These are phyloP conservation scores for Suillus ampliporus DNA, from an alignment of 768 basidiomycete genomes.

Conservation along the genomic window DNA sequence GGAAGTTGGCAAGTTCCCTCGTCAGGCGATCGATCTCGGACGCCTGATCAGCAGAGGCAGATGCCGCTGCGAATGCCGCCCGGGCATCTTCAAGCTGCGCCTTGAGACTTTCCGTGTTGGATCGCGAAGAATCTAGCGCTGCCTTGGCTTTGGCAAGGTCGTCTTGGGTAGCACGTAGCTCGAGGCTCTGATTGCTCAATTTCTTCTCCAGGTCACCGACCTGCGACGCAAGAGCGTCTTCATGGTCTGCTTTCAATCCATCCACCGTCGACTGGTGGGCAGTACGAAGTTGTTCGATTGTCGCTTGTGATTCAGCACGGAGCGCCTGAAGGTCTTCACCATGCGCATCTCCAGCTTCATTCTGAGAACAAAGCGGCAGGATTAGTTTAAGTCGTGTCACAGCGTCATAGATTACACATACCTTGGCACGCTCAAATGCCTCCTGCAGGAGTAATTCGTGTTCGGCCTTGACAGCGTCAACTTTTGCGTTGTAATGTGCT, in stretches of 20 bases:
- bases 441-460: conserved; percentile 66
- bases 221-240: conserved; percentile 61
- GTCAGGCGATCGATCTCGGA: conserved; percentile 60
- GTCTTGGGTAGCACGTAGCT: conserved; percentile 85
- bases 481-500: conserved; percentile 66
- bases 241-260: conserved; percentile 67
- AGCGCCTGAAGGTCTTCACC: conserved; percentile 72
- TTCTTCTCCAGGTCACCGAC: conserved; percentile 65
- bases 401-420: conserved; percentile 30
- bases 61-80: conserved; percentile 46
- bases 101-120: conserved; percentile 61
- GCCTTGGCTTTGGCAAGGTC: conserved; percentile 80
- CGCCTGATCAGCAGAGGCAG: conserved; percentile 52
- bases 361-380: conserved; percentile 41
- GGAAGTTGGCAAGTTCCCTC: conserved; percentile 63
- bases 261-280: conserved; percentile 67
- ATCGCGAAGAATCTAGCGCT: conserved; percentile 53
- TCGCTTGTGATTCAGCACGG: conserved; percentile 65
- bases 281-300: conserved; percentile 70
- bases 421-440: conserved; percentile 82
- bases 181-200: conserved; percentile 63
- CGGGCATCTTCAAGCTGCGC: conserved; percentile 70
- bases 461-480: conserved; percentile 69
- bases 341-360: conserved; percentile 73
- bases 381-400: neutral